Conservation (phyloP, 2,329 filamentous ascomycete species). For the Aspergillus felis region DNA sequence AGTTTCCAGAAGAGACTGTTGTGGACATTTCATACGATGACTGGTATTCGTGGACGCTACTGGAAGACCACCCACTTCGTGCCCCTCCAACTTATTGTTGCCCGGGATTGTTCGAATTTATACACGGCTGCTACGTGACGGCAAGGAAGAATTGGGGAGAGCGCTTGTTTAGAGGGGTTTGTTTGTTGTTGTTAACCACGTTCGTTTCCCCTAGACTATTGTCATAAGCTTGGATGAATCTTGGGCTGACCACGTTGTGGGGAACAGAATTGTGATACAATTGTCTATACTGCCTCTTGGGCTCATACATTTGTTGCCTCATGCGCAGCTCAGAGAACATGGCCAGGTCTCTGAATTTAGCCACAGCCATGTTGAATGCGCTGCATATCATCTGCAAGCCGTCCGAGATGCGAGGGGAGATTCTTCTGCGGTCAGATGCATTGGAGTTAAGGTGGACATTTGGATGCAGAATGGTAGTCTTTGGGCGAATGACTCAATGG, state of each 20-base stretch:
- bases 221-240: not conserved
- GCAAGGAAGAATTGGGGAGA: conserved; percentile 19
- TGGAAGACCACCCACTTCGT: conserved; percentile 34
- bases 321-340: not conserved
- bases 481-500: conserved; percentile 15
- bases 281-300: not conserved
- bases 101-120: conserved; percentile 20
- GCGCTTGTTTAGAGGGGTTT: conserved; percentile 17
- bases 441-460: conserved; percentile 23
- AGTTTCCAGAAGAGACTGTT: conserved; percentile 3
- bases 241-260: too few species aligned
- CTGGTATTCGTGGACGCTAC: conserved; percentile 16
- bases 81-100: conserved; percentile 28
- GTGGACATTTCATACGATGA: conserved; percentile 7
- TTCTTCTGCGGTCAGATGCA: conserved; percentile 21
- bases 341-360: not conserved
- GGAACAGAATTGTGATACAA: not conserved
- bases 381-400: conserved; percentile 14
- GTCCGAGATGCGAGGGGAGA: conserved; percentile 18
- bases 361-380: conserved; percentile 6
- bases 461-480: conserved; percentile 22
- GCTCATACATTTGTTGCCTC: not conserved
- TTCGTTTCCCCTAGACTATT: conserved; percentile 4
- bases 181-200: conserved; percentile 23
- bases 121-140: conserved; percentile 13